phyloP scores from a whole-genome alignment of 2,329 filamentous ascomycete species.

The Ramichloridium luteum region DNA sequence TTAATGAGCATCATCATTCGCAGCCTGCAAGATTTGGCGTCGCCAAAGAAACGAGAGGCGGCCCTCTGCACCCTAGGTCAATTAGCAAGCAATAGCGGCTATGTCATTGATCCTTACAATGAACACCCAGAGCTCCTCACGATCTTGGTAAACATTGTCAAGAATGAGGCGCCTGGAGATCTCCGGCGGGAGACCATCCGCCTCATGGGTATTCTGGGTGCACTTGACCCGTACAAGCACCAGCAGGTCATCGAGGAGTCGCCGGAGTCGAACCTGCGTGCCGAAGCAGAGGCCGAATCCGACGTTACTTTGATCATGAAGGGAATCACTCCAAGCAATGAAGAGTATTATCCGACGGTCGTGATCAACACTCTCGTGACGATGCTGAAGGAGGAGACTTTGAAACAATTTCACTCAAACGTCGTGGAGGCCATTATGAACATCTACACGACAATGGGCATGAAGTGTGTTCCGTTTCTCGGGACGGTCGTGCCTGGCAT shows the following conservation, averaged over 20 bases:
- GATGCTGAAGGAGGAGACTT: slow-evolving; percentile 79
- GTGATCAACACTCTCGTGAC: slow-evolving; percentile 92
- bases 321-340: slow-evolving; percentile 86
- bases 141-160: slow-evolving; percentile 85
- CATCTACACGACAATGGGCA: slow-evolving; percentile 88
- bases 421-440: slow-evolving; percentile 98
- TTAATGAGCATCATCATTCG: slow-evolving; percentile 94
- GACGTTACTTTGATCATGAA: slow-evolving; percentile 98
- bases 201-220: slow-evolving; percentile 86
- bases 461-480: slow-evolving; percentile 93
- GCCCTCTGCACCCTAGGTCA: slow-evolving; percentile 84
- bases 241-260: slow-evolving; percentile 86
- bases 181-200: slow-evolving; percentile 92
- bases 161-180: slow-evolving; percentile 76
- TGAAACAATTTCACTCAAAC: slow-evolving; percentile 80
- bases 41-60: slow-evolving; percentile 77
- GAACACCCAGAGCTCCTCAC: slow-evolving; percentile 91
- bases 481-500: slow-evolving; percentile 92
- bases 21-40: slow-evolving; percentile 86
- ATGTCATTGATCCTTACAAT: slow-evolving; percentile 90
- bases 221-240: slow-evolving; percentile 90
- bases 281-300: slow-evolving; percentile 59
- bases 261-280: slow-evolving; percentile 63
- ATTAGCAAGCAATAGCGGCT: slow-evolving; percentile 88
- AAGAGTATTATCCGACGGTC: slow-evolving; percentile 96